phyloP scores from a whole-genome alignment of 306 rosid species.

The Lablab purpureus region DNA sequence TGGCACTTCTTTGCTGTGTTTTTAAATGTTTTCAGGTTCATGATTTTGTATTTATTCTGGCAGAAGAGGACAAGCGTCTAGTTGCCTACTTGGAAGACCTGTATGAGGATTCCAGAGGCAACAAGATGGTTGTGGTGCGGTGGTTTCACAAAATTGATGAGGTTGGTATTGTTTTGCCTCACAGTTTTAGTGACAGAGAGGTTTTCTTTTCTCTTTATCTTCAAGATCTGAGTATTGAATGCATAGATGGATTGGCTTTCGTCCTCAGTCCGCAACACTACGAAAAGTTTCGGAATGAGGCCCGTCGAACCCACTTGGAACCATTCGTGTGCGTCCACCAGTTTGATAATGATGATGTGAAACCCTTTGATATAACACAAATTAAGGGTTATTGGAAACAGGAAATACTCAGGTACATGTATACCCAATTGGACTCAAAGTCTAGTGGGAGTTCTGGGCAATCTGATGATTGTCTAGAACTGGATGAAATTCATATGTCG shows the following conservation, averaged over 20 bases:
- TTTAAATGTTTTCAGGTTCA: slow-evolving; percentile 63
- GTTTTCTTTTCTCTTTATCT: slow-evolving; percentile 93
- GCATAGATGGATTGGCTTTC: slow-evolving; percentile 92
- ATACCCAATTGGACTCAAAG: slow-evolving; percentile 53
- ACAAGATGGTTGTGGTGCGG: slow-evolving; percentile 95
- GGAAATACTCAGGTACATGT: slow-evolving; percentile 73
- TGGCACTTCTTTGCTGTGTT: neutral
- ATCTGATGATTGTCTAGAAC: slow-evolving; percentile 51
- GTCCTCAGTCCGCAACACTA: slow-evolving; percentile 89
- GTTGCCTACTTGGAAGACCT: slow-evolving; percentile 94
- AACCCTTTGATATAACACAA: slow-evolving; percentile 78
- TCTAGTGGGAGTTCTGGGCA: slow-evolving; percentile 55
- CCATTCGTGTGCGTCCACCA: slow-evolving; percentile 74
- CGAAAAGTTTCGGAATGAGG: slow-evolving; percentile 65
- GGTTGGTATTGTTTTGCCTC: slow-evolving; percentile 95
- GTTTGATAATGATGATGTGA: slow-evolving; percentile 73
- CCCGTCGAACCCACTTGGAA: slow-evolving; percentile 56
- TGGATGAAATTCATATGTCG: slow-evolving; percentile 50
- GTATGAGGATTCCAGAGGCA: slow-evolving; percentile 92
- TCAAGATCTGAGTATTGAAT: slow-evolving; percentile 97
- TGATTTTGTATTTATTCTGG: slow-evolving; percentile 84
- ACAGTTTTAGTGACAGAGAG: slow-evolving; percentile 85
- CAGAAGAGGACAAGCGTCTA: slow-evolving; percentile 88
- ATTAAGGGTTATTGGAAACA: slow-evolving; percentile 91
- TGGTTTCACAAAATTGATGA: slow-evolving; percentile 98